Base-by-base conservation (phyloP, 2,329 filamentous ascomycete species). In the Zalaria obscura region DNA sequence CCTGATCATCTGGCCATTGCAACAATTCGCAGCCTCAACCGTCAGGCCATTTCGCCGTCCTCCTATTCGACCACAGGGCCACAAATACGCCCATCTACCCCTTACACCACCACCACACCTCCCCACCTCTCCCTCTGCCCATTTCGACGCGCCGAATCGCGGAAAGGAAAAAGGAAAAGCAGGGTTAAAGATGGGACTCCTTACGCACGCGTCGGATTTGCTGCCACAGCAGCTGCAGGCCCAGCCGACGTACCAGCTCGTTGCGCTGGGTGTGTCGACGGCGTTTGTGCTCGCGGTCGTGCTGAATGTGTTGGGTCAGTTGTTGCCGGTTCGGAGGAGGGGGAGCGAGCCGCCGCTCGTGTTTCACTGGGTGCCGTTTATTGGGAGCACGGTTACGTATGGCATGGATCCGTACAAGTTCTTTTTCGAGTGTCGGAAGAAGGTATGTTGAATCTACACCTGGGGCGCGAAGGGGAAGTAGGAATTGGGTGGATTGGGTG, bases 351-450 rank as follows among this genome's bases (percentile, higher is more conserved):
- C 70, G 11, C 76, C 76, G 0, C 53, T 79, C 27, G 76, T 79
- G 38, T 79, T 79, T 60, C 76, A 79, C 60, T 74, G 67, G 69
- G 62, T 80, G 28, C 75, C 76, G 55, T 65, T 93, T 51, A 72
- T 98, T 55, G 89, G 89, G 49, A 95, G 81, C 68, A 95, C 91
- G 45, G 70, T 96, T 54, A 83, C 77, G 36, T 98, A 96, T 66
- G 89, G 89, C 62, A 95, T 95, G 64, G 86, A 96, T 56, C 89
- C 89, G 10, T 88, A 85, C 56, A 71, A 69, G 40, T 96, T 95
- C 73, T 94, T 95, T 68, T 71, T 72, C 45, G 52, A 70, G 52
- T 74, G 78, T 64, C 74, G 78, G 53, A 70, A 74, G 54, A 93
- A 93, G 79, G 83, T 87, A 55, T 25, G 37, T 67, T 36, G 64